These are phyloP conservation scores for Monsonia emarginata DNA, from an alignment of 441 rosid species.

Conservation along the genomic window DNA sequence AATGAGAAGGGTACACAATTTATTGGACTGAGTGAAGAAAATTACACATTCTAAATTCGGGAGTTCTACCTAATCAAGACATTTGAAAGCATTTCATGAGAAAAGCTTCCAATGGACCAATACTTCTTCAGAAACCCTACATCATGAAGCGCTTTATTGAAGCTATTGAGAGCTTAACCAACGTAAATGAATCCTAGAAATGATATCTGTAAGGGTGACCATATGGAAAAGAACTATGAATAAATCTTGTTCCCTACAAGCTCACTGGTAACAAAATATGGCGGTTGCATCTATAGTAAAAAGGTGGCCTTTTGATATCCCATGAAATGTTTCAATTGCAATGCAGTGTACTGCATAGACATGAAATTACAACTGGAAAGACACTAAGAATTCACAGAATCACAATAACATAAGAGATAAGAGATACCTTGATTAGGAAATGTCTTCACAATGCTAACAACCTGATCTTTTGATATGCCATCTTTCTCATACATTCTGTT, in stretches of 20 bases:
- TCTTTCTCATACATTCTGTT: constrained; percentile 82
- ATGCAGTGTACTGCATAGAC: background rate
- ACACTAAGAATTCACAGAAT: background rate
- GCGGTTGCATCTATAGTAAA: background rate
- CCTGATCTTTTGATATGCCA: constrained; percentile 60
- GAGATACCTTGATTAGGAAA: constrained; percentile 91
- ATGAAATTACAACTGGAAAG: background rate
- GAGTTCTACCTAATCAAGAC: background rate
- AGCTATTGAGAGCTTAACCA: background rate
- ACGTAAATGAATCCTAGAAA: background rate
- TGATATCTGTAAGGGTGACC: background rate
- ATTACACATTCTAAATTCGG: background rate
- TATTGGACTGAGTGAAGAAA: background rate
- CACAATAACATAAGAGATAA: background rate
- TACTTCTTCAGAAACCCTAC: background rate
- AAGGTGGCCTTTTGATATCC: background rate
- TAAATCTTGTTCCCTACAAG: background rate
- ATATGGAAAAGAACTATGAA: background rate
- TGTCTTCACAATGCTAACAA: constrained; percentile 48
- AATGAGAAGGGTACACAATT: background rate
- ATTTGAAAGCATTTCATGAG: background rate
- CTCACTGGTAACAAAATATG: background rate
- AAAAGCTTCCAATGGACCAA: background rate
- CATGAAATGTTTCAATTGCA: background rate
- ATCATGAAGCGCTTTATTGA: background rate